Evolutionary conservation across 129 eudicot species (phyloP).

Genomic region (Mikania micrantha): DNA sequence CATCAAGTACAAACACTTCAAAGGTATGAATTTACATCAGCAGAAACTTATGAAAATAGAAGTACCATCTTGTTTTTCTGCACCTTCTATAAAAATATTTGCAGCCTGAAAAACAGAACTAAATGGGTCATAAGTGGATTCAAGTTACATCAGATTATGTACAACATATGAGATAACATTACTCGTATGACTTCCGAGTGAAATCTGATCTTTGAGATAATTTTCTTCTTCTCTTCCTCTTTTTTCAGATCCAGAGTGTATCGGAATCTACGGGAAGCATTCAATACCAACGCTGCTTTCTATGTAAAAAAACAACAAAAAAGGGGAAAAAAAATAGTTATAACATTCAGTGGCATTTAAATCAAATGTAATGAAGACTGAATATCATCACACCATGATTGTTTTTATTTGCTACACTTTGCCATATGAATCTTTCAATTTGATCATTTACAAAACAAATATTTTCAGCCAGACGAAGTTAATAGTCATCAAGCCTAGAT

Average conservation of each 20-base stretch:
- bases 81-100: slow-evolving; percentile 55
- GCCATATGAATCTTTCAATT: background rate
- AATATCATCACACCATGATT: background rate
- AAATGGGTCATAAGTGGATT: slow-evolving; percentile 1
- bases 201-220: slow-evolving; percentile 60
- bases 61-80: slow-evolving; percentile 37
- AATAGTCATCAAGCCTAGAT: background rate
- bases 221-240: slow-evolving; percentile 78
- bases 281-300: slow-evolving; percentile 97
- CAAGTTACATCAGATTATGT: background rate
- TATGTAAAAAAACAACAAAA: slow-evolving; percentile 40
- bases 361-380: background rate
- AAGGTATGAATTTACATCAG: background rate
- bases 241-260: slow-evolving; percentile 90
- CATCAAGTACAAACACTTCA: background rate
- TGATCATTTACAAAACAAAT: background rate
- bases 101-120: slow-evolving; percentile 58
- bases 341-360: background rate
- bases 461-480: background rate
- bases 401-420: background rate
- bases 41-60: background rate
- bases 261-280: slow-evolving; percentile 92
- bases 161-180: slow-evolving; percentile 7
- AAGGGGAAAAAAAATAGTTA: background rate
- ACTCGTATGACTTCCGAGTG: slow-evolving; percentile 91